These are phyloP conservation scores for Cordyceps pruinosa DNA, from an alignment of 2,329 filamentous ascomycete species.

Conservation along the genomic window DNA sequence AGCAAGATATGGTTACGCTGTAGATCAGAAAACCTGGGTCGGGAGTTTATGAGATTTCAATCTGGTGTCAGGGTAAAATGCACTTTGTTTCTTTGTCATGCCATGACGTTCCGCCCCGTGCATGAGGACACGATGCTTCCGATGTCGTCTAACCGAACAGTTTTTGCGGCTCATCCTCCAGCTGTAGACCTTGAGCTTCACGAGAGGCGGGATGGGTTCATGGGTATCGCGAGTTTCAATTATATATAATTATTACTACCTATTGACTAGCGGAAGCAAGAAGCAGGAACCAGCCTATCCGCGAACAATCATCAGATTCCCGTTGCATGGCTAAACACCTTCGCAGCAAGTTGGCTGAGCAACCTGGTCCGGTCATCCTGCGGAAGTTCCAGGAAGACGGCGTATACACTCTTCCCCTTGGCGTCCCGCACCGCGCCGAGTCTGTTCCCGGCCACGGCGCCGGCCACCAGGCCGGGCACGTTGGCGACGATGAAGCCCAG, in stretches of 20 bases:
- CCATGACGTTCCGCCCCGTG: not conserved
- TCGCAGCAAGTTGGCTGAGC: conserved; percentile 75
- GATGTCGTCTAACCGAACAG: not conserved
- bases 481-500: conserved; percentile 95
- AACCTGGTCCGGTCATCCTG: conserved; percentile 74
- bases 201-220: not conserved
- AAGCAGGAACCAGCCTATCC: not conserved
- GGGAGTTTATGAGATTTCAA: conserved; percentile 15
- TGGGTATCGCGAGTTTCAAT: conserved; percentile 4
- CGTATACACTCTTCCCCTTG: conserved; percentile 90
- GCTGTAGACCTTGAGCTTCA: not conserved
- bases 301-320: conserved; percentile 34
- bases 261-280: not conserved
- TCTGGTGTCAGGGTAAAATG: conserved; percentile 12
- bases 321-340: conserved; percentile 76
- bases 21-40: conserved; percentile 13
- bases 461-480: conserved; percentile 79
- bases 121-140: not conserved
- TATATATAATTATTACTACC: not conserved
- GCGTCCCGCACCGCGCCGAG: conserved; percentile 85
- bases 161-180: not conserved
- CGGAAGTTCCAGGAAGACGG: conserved; percentile 83
- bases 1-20: conserved; percentile 19
- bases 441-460: conserved; percentile 85
- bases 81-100: conserved; percentile 10